phyloP scores from a whole-genome alignment of 2,329 filamentous ascomycete genomes.

The Xylariaceae sp. region DNA sequence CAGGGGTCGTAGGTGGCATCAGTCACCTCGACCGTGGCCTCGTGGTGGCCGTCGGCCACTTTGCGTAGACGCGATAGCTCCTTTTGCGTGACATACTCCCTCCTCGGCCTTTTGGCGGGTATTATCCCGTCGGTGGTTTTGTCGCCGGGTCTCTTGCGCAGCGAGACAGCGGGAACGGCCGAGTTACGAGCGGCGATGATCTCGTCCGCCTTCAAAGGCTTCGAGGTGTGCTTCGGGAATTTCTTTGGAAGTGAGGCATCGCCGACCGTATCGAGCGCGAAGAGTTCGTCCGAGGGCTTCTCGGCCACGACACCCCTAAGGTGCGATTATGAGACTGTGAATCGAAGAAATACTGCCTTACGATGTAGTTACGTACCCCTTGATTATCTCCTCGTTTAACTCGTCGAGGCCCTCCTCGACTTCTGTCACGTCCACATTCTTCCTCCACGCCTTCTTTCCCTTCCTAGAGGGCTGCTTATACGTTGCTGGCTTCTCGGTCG shows the following conservation, averaged over 20 bases:
- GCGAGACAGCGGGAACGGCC: conserved; percentile 68
- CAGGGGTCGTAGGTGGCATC: conserved; percentile 74
- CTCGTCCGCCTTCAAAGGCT: conserved; percentile 81
- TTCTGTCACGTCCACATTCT: conserved; percentile 90
- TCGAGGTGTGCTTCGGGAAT: conserved; percentile 58
- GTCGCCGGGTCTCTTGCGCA: conserved; percentile 66
- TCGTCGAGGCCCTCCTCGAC: conserved; percentile 76
- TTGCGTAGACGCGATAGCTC: conserved; percentile 72
- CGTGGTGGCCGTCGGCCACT: conserved; percentile 67
- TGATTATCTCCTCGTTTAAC: conserved; percentile 82
- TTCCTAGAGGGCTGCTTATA: conserved; percentile 88
- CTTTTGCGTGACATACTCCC: conserved; percentile 74
- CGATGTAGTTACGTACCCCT: conserved; percentile 72
- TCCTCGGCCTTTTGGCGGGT: conserved; percentile 66
- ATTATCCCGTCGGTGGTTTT: conserved; percentile 68
- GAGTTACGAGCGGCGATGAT: conserved; percentile 76
- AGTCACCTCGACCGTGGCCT: conserved; percentile 45
- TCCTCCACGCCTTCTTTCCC: conserved; percentile 97
- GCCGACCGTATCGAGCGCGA: conserved; percentile 71
- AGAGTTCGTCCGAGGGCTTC: conserved; percentile 74
- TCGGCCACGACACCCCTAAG: conserved; percentile 76
- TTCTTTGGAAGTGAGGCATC: conserved; percentile 59
- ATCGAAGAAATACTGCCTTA: too few relatives aligned
- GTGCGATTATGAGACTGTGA: not conserved
- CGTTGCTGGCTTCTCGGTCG: conserved; percentile 62